Percentiles rank a stretch among this genome's conserved stretches.
Conservation (phyloP, 2,329 filamentous ascomycete species). For the Xylogone sp. region DNA sequence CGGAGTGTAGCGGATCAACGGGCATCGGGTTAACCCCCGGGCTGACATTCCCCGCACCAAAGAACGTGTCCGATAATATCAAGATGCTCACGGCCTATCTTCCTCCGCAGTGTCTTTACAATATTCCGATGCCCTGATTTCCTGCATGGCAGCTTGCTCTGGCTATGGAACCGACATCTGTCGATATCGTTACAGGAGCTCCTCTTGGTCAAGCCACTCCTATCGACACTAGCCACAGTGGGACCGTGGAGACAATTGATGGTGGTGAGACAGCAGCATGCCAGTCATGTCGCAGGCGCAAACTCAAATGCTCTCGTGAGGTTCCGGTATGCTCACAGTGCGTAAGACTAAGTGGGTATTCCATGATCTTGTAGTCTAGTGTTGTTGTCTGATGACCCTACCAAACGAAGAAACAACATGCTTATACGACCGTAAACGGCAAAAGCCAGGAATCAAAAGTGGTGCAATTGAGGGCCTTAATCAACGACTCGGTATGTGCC, state of each 20-base stretch:
- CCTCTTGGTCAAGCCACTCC: no score
- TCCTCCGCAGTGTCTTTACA: not conserved
- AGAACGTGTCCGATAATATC: not conserved
- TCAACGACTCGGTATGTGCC: slow-evolving; percentile 25
- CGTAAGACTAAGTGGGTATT: slow-evolving; percentile 21
- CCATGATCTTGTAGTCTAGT: not conserved
- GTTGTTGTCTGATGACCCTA: not conserved
- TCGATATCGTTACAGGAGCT: not conserved
- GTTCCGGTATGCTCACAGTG: slow-evolving; percentile 30
- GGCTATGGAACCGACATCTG: not conserved
- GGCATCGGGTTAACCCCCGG: not conserved
- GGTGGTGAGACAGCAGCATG: slow-evolving; percentile 21
- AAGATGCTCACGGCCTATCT: not conserved
- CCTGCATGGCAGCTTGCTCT: not conserved
- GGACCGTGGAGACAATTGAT: not conserved
- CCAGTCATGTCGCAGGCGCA: slow-evolving; percentile 29
- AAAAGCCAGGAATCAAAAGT: slow-evolving; percentile 34
- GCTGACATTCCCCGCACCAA: not conserved
- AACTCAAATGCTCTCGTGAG: slow-evolving; percentile 32
- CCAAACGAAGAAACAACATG: slow-evolving; percentile 12
- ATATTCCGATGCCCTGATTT: not conserved
- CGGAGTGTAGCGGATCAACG: no score
- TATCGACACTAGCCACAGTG: not conserved
- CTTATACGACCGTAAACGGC: slow-evolving; percentile 25
- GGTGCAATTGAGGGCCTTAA: slow-evolving; percentile 34